Evolutionary conservation across 164 flowering plant species (phyloP), one percentile per base, ranked within the genome.

Genomic region (Nymphaea thermarum): DNA sequence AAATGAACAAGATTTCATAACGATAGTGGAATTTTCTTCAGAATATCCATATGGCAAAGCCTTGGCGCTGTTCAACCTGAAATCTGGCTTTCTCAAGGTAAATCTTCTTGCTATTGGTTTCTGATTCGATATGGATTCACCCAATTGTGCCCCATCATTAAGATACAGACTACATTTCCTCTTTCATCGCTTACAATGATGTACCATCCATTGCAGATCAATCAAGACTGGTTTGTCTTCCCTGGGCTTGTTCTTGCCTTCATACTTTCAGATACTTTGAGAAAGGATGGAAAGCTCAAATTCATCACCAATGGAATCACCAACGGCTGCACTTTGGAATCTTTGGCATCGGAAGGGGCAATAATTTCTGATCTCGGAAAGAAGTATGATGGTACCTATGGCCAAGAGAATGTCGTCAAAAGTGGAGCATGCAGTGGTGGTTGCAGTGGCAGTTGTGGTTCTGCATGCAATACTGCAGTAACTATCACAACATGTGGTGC

Each of bases 41-140:
- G 85, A 84, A 68, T 17, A 82, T 68, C 98, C 97, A 60, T 89
- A 89, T 75, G 98, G 96, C 7, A 82, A 78, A 71, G 90, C 96
- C n/a, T 66, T 87, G 63, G 96, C 90, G 71, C 74, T 91, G 77
- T 65, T 89, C 11, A 80, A 91, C 83, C 67, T 86, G 72, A 89
- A 87, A 80, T 78, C 81, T 66, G 90, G 91, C 67, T 59, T 72
- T 71, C 66, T 86, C 71, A 79, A 74, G 87, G 98, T 93, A 84
- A 17, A 25, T 43, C 36, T 65, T 62, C 43, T 51, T 45, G n/a
- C n/a, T n/a, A n/a, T n/a, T n/a, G 36, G 36, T 25, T 25, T 1
- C 1, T 25, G 36, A 25, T 25, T 25, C 36, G 36, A 25, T 25
- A 25, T 25, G 36, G 36, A 25, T 25, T 25, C 36, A 25, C 36